phyloP scores from a whole-genome alignment of 2,329 filamentous ascomycete species.

The Aspergillus sp. region DNA sequence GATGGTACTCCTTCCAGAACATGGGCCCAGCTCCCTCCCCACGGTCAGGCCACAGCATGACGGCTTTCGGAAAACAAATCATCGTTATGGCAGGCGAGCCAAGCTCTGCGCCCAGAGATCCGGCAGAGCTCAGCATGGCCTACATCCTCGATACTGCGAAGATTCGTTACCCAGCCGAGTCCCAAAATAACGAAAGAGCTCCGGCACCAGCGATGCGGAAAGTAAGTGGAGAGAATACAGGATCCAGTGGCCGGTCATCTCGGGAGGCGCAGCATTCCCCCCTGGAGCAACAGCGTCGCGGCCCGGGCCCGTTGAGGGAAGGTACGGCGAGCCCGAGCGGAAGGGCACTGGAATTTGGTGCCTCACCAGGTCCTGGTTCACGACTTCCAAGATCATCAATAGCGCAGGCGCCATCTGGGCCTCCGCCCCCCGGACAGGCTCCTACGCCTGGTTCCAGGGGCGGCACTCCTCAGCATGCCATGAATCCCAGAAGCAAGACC shows the following conservation, averaged over 20 bases:
- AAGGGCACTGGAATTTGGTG: conserved; percentile 20
- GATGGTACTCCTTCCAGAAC: conserved; percentile 99
- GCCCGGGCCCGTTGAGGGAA: conserved; percentile 35
- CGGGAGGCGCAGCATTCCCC: conserved; percentile 33
- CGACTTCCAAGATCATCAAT: conserved; percentile 52
- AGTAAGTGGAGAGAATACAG: conserved; percentile 37
- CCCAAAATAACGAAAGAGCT: conserved; percentile 33
- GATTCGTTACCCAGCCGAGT: conserved; percentile 87
- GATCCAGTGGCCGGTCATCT: conserved; percentile 32
- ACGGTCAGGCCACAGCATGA: conserved; percentile 96
- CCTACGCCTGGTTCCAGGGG: conserved; percentile 49
- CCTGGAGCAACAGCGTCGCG: conserved; percentile 28
- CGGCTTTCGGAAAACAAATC: conserved; percentile 81
- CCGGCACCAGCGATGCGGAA: conserved; percentile 32
- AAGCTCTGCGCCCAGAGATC: conserved; percentile 71
- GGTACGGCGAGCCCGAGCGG: conserved; percentile 26
- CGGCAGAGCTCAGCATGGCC: conserved; percentile 74
- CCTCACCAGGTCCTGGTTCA: conserved; percentile 38
- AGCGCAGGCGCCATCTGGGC: conserved; percentile 52
- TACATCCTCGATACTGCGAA: conserved; percentile 93
- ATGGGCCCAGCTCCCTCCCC: conserved; percentile 95
- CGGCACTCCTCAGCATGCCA: conserved; percentile 27
- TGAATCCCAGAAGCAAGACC: conserved; percentile 39
- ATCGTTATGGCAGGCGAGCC: conserved; percentile 91
- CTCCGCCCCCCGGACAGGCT: conserved; percentile 55